Conservation (phyloP, 495 filamentous ascomycete species). For the Trypethelium eluteriae region DNA sequence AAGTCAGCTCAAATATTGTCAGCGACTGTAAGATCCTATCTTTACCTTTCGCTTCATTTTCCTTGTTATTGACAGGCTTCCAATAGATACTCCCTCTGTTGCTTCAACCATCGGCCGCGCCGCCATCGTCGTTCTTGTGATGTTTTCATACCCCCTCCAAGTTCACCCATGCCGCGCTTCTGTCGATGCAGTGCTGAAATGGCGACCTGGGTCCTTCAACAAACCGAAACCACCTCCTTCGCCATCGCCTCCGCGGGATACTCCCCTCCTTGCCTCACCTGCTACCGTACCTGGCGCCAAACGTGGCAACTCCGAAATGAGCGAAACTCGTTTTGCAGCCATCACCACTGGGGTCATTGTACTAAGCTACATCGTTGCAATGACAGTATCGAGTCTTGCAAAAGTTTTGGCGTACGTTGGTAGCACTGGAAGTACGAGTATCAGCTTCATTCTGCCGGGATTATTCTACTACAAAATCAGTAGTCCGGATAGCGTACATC, state of each 20-base stretch:
- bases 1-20: slow-evolving; percentile 83
- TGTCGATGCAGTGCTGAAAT: slow-evolving; percentile 83
- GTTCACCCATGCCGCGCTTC: slow-evolving; percentile 91
- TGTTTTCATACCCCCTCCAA: slow-evolving; percentile 94
- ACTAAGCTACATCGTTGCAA: slow-evolving; percentile 74
- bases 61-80: slow-evolving; percentile 3
- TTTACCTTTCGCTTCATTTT: not conserved
- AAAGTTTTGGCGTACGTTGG: slow-evolving; percentile 92
- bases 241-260: slow-evolving; percentile 13
- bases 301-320: slow-evolving; percentile 50
- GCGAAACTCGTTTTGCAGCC: slow-evolving; percentile 78
- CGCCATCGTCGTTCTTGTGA: slow-evolving; percentile 92
- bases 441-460: slow-evolving; percentile 92
- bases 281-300: slow-evolving; percentile 16
- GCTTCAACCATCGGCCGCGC: slow-evolving; percentile 85
- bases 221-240: slow-evolving; percentile 8
- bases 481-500: slow-evolving; percentile 70
- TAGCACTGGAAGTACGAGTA: slow-evolving; percentile 84
- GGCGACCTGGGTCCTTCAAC: slow-evolving; percentile 53
- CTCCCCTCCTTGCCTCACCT: slow-evolving; percentile 12
- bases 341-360: slow-evolving; percentile 82
- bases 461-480: slow-evolving; percentile 98
- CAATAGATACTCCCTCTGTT: slow-evolving; percentile 60
- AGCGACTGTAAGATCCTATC: slow-evolving; percentile 59
- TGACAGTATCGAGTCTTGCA: slow-evolving; percentile 83